Base-by-base conservation (phyloP, 2,329 filamentous ascomycete species). In the Thielaviopsis musarum region DNA sequence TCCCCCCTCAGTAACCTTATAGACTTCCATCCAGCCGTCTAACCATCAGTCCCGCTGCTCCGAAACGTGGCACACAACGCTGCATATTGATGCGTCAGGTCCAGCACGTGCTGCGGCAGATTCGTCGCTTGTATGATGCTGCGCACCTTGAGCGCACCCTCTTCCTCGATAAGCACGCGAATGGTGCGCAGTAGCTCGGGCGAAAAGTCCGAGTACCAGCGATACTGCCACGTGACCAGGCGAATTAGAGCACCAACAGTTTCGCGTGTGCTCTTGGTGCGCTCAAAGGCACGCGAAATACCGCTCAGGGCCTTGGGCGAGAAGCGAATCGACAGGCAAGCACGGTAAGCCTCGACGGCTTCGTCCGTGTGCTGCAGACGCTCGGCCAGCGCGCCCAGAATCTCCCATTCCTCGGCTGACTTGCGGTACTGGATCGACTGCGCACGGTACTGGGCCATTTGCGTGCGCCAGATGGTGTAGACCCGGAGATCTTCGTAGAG, bases 161-260 rank as follows among this genome's bases (percentile, higher is more conserved):
- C 93, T 65, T 96, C 91, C 72, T 97, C 93, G 68, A 98, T 98
- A 65, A 98, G 77, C 65, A 88, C 90, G 63, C 93, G 85, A 67
- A 97, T 88, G 2, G 88, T 85, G 71, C 84, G 88, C 58, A 98
- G 80, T 52, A 98, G 79, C 64, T 91, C 84, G 0, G 93, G 93
- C 19, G 91, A 96, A 73, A 98, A 98, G 80, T 98, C 93, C 60
- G 91, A 96, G 74, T 98, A 98, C 93, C 93, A 98, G 65, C 93
- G 80, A 73, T 96, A 98, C 73, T 98, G 93, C 93, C 93, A 98
- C 13, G 91, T 93, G 38, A 97, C 88, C 51, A 98, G 76, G 57
- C 90, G 79, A 64, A 98, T 96, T 61, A 96, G 77, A n/a, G 88
- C 84, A 28, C 84, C 86, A 6, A 97, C 79, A 60, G 85, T 88